Evolutionary conservation across 2,329 filamentous ascomycete genomes (phyloP).

Genomic region (Teratosphaeria pseudoeucalypti): DNA sequence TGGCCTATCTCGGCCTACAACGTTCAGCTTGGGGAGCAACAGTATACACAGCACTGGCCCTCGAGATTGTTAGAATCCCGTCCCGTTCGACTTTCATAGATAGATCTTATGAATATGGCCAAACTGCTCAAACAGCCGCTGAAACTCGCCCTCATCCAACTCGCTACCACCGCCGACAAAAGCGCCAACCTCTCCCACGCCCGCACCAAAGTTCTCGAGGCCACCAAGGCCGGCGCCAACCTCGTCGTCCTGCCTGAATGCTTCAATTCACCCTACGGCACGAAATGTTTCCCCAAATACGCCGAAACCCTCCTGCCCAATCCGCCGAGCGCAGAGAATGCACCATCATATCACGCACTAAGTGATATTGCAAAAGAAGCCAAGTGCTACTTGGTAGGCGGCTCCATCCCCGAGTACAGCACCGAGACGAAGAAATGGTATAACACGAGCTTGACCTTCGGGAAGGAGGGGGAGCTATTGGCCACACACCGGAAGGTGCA

Average conservation of each 20-base stretch:
- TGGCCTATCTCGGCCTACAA: not conserved
- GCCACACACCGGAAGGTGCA: constrained; percentile 88
- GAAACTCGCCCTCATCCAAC: constrained; percentile 72
- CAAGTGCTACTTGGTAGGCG: constrained; percentile 72
- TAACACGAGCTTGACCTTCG: constrained; percentile 83
- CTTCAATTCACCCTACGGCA: constrained; percentile 97
- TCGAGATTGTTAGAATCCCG: too few relatives aligned
- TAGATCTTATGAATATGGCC: constrained; percentile 30
- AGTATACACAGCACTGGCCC: too few relatives aligned
- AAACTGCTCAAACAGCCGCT: constrained; percentile 62
- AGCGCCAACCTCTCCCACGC: constrained; percentile 71
- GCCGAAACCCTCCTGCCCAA: constrained; percentile 78
- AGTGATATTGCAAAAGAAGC: constrained; percentile 69
- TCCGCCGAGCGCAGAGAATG: constrained; percentile 58
- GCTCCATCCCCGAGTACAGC: constrained; percentile 80
- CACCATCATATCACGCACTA: constrained; percentile 78
- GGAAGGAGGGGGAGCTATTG: constrained; percentile 66
- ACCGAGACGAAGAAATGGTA: constrained; percentile 61
- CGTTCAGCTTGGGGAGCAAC: not conserved
- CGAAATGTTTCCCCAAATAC: constrained; percentile 80
- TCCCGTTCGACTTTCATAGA: not conserved
- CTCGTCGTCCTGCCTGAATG: constrained; percentile 93
- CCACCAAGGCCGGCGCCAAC: constrained; percentile 63
- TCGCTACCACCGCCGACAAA: constrained; percentile 69
- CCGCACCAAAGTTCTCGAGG: constrained; percentile 70